Base-by-base conservation (phyloP, 2,329 filamentous ascomycete genomes). In the Diaporthe batatas region DNA sequence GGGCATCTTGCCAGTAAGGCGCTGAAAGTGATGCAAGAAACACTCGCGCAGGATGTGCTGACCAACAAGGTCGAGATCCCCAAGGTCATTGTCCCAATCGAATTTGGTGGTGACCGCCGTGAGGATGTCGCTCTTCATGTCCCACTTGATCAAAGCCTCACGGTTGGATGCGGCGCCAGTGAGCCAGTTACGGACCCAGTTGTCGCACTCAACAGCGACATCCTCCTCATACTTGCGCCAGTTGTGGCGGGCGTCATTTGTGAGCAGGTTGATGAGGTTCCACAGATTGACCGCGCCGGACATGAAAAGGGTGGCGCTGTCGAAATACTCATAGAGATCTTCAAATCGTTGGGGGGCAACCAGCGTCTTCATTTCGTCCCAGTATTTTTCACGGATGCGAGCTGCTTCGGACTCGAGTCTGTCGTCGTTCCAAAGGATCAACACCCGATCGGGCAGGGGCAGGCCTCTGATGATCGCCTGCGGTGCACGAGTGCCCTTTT, bases 231-330 rank as follows among this genome's bases (percentile, higher is more conserved):
- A 36, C 25, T 80, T 79, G 2, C 73, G 68, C 18, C 77, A 70
- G 44, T 84, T 80, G 16, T 79, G 77, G 47, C 77, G 72, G 36
- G 86, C 87, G 76, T 87, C 84, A 21, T 80, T 79, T 53, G 76
- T 78, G 1, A 88, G 77, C 11, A 82, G 80, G 39, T 83, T 81
- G 57, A 87, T 75, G 44, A 88, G 80, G 34, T 84, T 84, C 83
- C 83, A 86, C 16, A 88, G 79, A 74, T 89, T 89, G 73, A 83
- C 79, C 0, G 83, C 84, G 10, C 87, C 87, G 16, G 83, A 79
- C 47, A 81, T 62, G 77, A 86, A 89, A 36, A 89, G 79, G 65
- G 89, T 87, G 12, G 78, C 72, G 0, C 82, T 81, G 74, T 89
- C 87, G 62, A 86, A 89, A 75, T 85, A 88, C 2, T 78, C 76